These are phyloP conservation scores for Coemansia sp. DNA, from an alignment of 192 early-diverging fungal species.

Conservation along the genomic window DNA sequence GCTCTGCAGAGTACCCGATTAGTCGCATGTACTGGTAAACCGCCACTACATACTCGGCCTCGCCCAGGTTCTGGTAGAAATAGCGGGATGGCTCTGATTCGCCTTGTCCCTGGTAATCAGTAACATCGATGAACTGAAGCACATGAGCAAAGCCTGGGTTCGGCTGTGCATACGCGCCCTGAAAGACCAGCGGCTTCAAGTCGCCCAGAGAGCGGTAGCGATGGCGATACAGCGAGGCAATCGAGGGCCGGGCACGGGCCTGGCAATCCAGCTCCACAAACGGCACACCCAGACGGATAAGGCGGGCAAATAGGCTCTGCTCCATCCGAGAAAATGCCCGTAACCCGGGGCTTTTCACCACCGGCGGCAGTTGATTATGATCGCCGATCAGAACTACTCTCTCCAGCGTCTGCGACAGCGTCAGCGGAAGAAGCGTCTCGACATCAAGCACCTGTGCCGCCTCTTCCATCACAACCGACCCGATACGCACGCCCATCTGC, in stretches of 20 bases:
- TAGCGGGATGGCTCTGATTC: conserved; percentile 84
- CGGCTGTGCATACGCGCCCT: conserved; percentile 60
- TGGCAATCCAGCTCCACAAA: conserved; percentile 77
- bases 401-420: conserved; percentile 66
- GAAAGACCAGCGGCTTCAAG: conserved; percentile 50
- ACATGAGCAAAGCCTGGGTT: conserved; percentile 85
- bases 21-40: conserved; percentile 95
- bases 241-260: conserved; percentile 76
- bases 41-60: conserved; percentile 96
- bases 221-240: conserved; percentile 86
- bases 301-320: conserved; percentile 88
- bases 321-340: conserved; percentile 89
- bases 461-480: conserved; percentile 97
- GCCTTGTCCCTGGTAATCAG: conserved; percentile 66
- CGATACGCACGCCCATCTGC: conserved; percentile 89
- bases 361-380: conserved; percentile 95
- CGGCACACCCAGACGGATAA: conserved; percentile 93
- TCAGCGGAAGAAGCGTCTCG: conserved; percentile 90
- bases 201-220: conserved; percentile 74
- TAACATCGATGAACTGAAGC: conserved; percentile 89
- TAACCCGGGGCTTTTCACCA: conserved; percentile 86
- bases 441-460: conserved; percentile 93
- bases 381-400: conserved; percentile 96
- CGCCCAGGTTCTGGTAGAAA: conserved; percentile 95
- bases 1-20: conserved; percentile 85